Base-by-base conservation (phyloP, 495 filamentous ascomycete species). In the Cetradonia linearis region DNA sequence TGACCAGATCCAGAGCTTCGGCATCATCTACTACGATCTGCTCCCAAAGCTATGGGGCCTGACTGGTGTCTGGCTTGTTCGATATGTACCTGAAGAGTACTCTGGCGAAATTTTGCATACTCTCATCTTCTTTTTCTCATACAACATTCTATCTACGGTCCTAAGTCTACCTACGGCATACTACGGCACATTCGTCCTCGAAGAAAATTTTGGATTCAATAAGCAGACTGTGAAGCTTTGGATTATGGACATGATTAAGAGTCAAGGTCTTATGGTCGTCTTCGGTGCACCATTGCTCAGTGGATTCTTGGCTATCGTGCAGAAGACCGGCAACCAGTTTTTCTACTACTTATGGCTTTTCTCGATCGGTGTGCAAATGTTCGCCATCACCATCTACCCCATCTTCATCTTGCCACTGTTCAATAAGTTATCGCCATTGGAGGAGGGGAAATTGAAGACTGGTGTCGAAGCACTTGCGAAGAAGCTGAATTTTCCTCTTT, bases 331-430 rank as follows among this genome's bases (percentile, higher is more conserved):
- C 52, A 86, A 81, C 68, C 81, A 84, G 70, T 98, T 97, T 78
- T 96, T 96, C 80, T 94, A 91, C 76, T 98, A 96, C 68, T 83
- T 96, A 62, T 98, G 91, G 91, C 72, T 95, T 47, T 97, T 97
- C 67, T 86, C 84, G 61, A 80, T 95, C 59, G 83, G 81, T 50
- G 80, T 97, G 36, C 91, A 96, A 75, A 77, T 95, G 62, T 90
- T 93, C 70, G 89, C 87, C 72, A 95, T 96, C 62, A 95, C 93
- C 46, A 86, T 95, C 72, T 97, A 97, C 73, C 93, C 93, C 1
- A 89, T 96, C 63, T 82, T 84, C 58, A 98, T 98, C 67, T 76
- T 97, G 60, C 93, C 93, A 2, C 74, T 97, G 62, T 98, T 98
- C 83, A 98, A 98, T 81, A 97, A 96, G 77, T 82, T 98, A 55